Conservation (phyloP, 2,329 filamentous ascomycete species). For the Epicoccum nigrum region DNA sequence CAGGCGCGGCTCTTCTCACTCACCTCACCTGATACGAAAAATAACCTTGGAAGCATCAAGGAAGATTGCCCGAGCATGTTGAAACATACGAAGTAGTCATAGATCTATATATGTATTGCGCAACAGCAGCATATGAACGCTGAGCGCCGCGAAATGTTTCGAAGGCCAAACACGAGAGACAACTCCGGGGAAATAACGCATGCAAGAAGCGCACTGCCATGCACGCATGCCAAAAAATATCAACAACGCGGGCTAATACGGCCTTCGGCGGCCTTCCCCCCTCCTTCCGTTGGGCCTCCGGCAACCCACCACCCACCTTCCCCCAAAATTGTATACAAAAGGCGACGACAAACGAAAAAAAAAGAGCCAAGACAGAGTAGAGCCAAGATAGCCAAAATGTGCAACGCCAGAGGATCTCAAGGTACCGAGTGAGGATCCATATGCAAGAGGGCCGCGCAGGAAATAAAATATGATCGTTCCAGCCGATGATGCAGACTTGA, state of each 20-base stretch:
- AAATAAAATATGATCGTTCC: conserved; percentile 26
- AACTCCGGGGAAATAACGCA: conserved; percentile 12
- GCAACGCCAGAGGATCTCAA: conserved; percentile 12
- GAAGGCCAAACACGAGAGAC: neutral
- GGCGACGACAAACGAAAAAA: conserved; percentile 8
- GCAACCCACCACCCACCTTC: too few relatives aligned
- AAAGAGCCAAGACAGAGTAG: too few relatives aligned
- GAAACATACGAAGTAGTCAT: conserved; percentile 7
- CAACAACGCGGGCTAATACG: too few relatives aligned
- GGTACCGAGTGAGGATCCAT: conserved; percentile 11
- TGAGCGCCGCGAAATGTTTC: conserved; percentile 13
- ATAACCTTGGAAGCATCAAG: too few relatives aligned
- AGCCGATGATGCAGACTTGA: conserved; percentile 22
- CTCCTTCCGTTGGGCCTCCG: too few relatives aligned
- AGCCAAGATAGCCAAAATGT: conserved; percentile 1
- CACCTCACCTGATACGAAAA: too few relatives aligned
- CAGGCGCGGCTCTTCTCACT: neutral
- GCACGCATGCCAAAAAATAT: conserved; percentile 25
- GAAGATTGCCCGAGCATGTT: too few relatives aligned
- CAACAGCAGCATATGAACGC: conserved; percentile 15
- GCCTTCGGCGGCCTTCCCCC: too few relatives aligned
- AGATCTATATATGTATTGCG: conserved; percentile 16
- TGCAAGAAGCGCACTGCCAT: conserved; percentile 38
- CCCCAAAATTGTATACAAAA: conserved; percentile 18
- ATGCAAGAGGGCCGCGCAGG: conserved; percentile 14